Evolutionary conservation across 1,284 basidiomycete genomes (phyloP).

Genomic region (Peniophora sp.): DNA sequence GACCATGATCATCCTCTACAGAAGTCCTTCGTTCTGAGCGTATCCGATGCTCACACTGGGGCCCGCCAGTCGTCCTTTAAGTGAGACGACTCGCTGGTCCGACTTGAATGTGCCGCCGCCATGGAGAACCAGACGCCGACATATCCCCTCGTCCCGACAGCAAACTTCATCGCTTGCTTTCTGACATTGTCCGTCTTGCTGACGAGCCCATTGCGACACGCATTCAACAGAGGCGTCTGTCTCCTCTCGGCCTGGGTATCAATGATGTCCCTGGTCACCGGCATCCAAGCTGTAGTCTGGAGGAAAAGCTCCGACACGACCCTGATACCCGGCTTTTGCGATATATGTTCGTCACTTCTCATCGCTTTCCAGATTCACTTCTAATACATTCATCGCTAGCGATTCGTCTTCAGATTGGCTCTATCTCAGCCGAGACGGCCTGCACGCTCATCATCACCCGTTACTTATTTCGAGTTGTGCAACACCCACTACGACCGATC

Average conservation of each 20-base stretch:
- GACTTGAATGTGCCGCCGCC: too few relatives aligned
- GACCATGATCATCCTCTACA: too few relatives aligned
- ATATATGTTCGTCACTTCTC: not conserved
- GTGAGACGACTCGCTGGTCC: too few relatives aligned
- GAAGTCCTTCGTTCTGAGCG: too few relatives aligned
- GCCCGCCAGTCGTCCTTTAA: too few relatives aligned
- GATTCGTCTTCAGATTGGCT: not conserved
- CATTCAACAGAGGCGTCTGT: not conserved
- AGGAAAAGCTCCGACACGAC: too few relatives aligned
- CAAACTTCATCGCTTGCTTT: not conserved
- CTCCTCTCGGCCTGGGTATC: not conserved
- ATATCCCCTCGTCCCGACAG: not conserved
- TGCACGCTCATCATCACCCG: not conserved
- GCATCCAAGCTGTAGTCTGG: not conserved
- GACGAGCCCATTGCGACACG: too few relatives aligned
- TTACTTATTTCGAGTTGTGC: not conserved
- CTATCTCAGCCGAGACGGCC: not conserved
- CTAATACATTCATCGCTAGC: not conserved
- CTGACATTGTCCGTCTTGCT: too few relatives aligned
- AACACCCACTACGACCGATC: not conserved
- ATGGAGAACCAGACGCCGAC: not conserved
- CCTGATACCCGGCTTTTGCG: not conserved
- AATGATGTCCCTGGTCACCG: not conserved
- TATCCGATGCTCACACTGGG: too few relatives aligned
- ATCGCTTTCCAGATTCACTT: too few relatives aligned